These are phyloP conservation scores for Raffaelea ambrosiae DNA, from an alignment of 2,329 filamentous ascomycete genomes.

Conservation along the genomic window DNA sequence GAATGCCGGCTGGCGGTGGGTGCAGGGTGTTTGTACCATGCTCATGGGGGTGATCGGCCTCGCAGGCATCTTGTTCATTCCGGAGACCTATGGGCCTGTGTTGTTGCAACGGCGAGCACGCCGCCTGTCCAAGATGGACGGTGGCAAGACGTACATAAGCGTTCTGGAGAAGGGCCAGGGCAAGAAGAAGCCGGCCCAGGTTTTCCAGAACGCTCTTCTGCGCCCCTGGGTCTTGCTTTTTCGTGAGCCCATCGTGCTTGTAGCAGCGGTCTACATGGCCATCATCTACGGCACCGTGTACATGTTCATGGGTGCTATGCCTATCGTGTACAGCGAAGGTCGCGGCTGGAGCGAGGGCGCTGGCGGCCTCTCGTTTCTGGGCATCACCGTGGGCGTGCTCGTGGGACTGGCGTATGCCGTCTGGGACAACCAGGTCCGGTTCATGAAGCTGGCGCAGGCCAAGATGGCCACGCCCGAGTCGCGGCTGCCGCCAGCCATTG, in stretches of 20 bases:
- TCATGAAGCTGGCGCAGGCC: too few relatives aligned
- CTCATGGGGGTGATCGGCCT: conserved; percentile 56
- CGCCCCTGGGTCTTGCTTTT: conserved; percentile 63
- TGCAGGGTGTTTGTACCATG: conserved; percentile 54
- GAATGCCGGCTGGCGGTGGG: conserved; percentile 60
- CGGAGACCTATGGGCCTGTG: conserved; percentile 52
- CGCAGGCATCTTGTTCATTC: conserved; percentile 37
- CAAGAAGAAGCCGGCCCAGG: conserved; percentile 30
- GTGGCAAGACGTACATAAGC: conserved; percentile 47
- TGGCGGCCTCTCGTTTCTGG: conserved; percentile 58
- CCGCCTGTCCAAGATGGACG: conserved; percentile 40
- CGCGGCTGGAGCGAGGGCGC: conserved; percentile 53
- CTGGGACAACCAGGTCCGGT: conserved; percentile 33
- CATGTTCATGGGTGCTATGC: conserved; percentile 50
- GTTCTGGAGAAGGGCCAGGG: conserved; percentile 11
- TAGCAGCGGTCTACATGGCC: conserved; percentile 58
- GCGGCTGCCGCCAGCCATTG: conserved; percentile 51
- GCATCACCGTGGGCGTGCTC: conserved; percentile 58
- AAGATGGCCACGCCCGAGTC: conserved; percentile 28
- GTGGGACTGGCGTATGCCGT: conserved; percentile 44
- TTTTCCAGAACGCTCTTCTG: conserved; percentile 48
- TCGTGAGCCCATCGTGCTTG: conserved; percentile 58
- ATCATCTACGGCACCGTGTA: conserved; percentile 49
- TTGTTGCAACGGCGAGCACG: conserved; percentile 43
- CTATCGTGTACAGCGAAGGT: conserved; percentile 54